Base-by-base conservation (phyloP, 2,329 filamentous ascomycete species). In the Stemphylium beticola region DNA sequence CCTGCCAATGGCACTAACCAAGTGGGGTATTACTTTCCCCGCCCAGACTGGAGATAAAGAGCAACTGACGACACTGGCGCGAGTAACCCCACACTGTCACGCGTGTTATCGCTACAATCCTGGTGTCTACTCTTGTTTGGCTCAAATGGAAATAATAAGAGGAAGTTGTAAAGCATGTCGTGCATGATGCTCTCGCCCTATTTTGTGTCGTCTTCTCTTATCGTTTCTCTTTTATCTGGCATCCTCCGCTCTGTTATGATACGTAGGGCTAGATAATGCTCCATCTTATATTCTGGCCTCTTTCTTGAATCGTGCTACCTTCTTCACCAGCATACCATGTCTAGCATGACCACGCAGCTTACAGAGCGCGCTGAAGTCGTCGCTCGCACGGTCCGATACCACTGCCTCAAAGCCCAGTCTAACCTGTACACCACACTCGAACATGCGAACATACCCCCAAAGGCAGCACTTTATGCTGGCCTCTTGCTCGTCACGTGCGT, bases 401-500 rank as follows among this genome's bases (percentile, higher is more conserved):
- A 57, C n/a, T 69, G 51, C 48, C 53, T 50, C 51, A 44, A 39
- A 22, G 46, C 40, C 11, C 47, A 61, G 24, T 12, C 33, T 7
- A 57, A 54, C 4, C 11, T 66, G 11, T 42, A 45, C 24, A 41
- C 26, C 1, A 24, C 26, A 2, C 17, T 64, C 2, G 17, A 58
- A 26, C 20, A 59, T 1, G 26, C 42, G 5, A 24, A 58, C 17
- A 34, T 62, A 29, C 49, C 65, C 48, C 60, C 63, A 20, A 64
- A 66, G 44, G 48, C 53, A 14, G 32, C 64, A 2, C 55, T 74
- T 8, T 76, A 76, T 41, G 67, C 71, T 14, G 42, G 72, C 10
- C 53, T 78, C 4, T 18, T 73, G 38, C 49, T 74, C 20, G 48
- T 71, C 10, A 57, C 74, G 18, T 59, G 69, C 4, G 57, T 71